Evolutionary conservation across 495 filamentous ascomycete species (phyloP).

Genomic region (Cairneyella variabilis): DNA sequence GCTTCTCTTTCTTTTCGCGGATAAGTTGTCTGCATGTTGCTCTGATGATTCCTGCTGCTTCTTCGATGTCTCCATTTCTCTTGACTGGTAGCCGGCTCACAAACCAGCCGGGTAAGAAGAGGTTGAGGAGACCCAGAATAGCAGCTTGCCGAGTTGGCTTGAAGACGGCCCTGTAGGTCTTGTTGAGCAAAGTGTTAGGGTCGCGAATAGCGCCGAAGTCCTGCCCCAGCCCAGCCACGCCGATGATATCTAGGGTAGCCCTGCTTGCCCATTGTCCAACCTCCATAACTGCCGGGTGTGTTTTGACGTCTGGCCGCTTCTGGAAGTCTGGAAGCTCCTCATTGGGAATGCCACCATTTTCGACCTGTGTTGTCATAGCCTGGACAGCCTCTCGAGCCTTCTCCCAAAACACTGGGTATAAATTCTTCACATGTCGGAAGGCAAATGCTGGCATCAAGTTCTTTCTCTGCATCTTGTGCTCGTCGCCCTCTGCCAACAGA

Average conservation of each 20-base stretch:
- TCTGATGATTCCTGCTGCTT: conserved; percentile 55
- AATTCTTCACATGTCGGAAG: conserved; percentile 80
- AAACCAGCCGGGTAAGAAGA: conserved; percentile 48
- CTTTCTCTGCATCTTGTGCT: conserved; percentile 77
- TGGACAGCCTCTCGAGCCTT: conserved; percentile 51
- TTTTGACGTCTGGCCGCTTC: conserved; percentile 32
- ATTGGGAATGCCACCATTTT: conserved; percentile 20
- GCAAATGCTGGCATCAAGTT: conserved; percentile 81
- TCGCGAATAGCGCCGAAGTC: conserved; percentile 72
- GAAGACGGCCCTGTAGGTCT: conserved; percentile 63
- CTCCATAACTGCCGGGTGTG: conserved; percentile 56
- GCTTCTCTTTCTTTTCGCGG: conserved; percentile 58
- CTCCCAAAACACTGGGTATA: conserved; percentile 80
- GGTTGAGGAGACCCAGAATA: conserved; percentile 39
- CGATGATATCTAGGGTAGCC: conserved; percentile 84
- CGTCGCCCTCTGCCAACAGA: conserved; percentile 79
- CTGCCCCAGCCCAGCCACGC: conserved; percentile 72
- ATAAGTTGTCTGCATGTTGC: conserved; percentile 63
- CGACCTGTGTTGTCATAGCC: conserved; percentile 37
- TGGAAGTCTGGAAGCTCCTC: conserved; percentile 36
- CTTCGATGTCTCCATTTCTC: conserved; percentile 58
- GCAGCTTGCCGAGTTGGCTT: conserved; percentile 34
- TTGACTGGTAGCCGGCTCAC: conserved; percentile 55
- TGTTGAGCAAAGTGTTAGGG: conserved; percentile 57
- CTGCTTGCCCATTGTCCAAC: conserved; percentile 65